Percentiles rank a stretch among this genome's conserved stretches.
Conservation (phyloP, 2,329 filamentous ascomycete genomes). For the Lachnellula occidentalis region DNA sequence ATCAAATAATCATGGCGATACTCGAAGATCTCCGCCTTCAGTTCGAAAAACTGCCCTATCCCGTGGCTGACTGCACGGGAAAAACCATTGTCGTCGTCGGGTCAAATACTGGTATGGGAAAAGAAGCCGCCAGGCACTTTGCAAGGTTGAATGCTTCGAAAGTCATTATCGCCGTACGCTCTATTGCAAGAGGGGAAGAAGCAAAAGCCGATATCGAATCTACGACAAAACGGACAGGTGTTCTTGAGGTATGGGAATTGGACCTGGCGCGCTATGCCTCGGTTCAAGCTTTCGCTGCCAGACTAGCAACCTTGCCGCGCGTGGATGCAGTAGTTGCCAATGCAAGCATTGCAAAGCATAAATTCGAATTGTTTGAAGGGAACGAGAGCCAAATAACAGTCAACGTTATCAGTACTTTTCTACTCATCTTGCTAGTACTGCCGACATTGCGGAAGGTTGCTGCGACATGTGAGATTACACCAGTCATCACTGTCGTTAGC, state of each 20-base stretch:
- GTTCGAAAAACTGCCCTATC: not conserved
- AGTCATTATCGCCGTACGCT: constrained; percentile 39
- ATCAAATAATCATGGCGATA: too few species aligned
- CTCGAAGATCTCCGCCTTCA: not conserved
- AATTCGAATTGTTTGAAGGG: constrained; percentile 14
- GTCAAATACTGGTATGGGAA: constrained; percentile 39
- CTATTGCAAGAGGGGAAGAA: constrained; percentile 30
- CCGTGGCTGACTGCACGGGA: not conserved
- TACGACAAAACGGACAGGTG: constrained; percentile 1
- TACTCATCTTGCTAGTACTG: constrained; percentile 17
- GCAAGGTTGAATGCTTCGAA: constrained; percentile 31
- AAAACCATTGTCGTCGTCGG: constrained; percentile 23
- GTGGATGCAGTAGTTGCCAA: constrained; percentile 41
- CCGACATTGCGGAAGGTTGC: constrained; percentile 6
- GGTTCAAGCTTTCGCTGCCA: constrained; percentile 14
- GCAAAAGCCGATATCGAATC: constrained; percentile 30
- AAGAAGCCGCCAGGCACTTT: constrained; percentile 37
- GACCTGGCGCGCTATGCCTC: constrained; percentile 16
- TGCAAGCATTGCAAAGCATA: constrained; percentile 13
- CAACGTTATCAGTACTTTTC: constrained; percentile 18
- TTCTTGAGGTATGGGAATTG: constrained; percentile 18
- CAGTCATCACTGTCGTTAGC: constrained; percentile 10
- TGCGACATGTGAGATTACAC: not conserved
- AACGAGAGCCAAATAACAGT: constrained; percentile 18
- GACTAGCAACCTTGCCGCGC: constrained; percentile 18